A percentile compares a stretch with the other conserved stretches of the same genome.
These are phyloP conservation scores for Paspalum vaginatum DNA, from an alignment of 176 grass and related monocot species.

Conservation along the genomic window DNA sequence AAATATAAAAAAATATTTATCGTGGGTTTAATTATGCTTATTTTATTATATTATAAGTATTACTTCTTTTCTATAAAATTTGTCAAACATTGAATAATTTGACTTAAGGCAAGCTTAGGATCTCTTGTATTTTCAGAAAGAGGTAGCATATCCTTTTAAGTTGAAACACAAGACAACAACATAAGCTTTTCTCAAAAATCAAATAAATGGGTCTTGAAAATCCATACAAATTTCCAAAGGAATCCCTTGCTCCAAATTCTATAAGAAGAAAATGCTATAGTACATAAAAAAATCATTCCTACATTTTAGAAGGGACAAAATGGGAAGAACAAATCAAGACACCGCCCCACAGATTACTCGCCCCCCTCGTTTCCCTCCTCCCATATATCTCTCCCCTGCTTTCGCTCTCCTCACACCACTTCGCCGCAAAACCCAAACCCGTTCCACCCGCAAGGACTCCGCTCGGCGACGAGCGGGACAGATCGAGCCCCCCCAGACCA, in stretches of 20 bases:
- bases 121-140: not conserved
- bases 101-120: too few species aligned
- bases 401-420: conserved; percentile 39
- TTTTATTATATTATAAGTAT: too few species aligned
- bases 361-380: conserved; percentile 23
- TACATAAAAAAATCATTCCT: not conserved
- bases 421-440: conserved; percentile 28
- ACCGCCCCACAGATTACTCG: conserved; percentile 13
- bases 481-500: not conserved
- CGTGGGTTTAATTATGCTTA: too few species aligned
- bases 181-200: not conserved
- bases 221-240: not conserved
- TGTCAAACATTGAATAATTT: too few species aligned
- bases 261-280: not conserved
- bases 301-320: conserved; percentile 12
- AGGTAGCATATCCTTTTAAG: not conserved
- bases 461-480: not conserved
- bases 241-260: not conserved
- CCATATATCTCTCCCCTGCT: conserved; percentile 42
- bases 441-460: conserved; percentile 4
- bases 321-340: conserved; percentile 44
- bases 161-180: not conserved
- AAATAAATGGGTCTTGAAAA: not conserved
- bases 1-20: too few species aligned
- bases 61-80: too few species aligned